These are phyloP conservation scores for Adansonia digitata DNA, from an alignment of 345 rosid genomes.

Conservation along the genomic window DNA sequence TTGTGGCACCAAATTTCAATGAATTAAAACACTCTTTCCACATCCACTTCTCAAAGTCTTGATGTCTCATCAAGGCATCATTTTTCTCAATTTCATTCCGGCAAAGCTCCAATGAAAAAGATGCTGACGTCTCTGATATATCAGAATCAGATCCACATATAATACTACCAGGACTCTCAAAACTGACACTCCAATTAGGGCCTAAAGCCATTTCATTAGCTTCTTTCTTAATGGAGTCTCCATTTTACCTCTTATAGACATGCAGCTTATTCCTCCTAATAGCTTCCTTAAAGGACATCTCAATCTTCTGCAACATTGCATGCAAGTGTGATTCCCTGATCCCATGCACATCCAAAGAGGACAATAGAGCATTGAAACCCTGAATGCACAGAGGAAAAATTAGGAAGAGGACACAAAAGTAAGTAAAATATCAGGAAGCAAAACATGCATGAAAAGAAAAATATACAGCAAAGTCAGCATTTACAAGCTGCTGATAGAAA, in stretches of 20 bases:
- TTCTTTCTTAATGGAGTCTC: conserved; percentile 25
- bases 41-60: conserved; percentile 79
- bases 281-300: conserved; percentile 62
- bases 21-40: conserved; percentile 54
- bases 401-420: background rate
- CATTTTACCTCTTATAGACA: conserved; percentile 5
- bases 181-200: conserved; percentile 9
- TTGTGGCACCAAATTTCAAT: conserved; percentile 33
- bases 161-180: conserved; percentile 36
- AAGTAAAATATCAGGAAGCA: background rate
- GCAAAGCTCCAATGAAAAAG: conserved; percentile 59
- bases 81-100: conserved; percentile 38
- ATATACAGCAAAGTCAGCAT: background rate
- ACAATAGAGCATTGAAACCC: conserved; percentile 62
- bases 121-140: conserved; percentile 46
- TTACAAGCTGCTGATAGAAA: background rate
- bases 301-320: conserved; percentile 63
- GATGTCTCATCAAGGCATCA: conserved; percentile 51
- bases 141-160: conserved; percentile 39
- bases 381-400: conserved; percentile 23
- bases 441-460: background rate
- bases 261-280: conserved; percentile 32
- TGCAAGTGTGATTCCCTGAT: conserved; percentile 70
- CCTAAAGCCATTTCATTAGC: conserved; percentile 22
- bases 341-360: conserved; percentile 77